Conservation (phyloP, 169 alveolate genomes). For the Eimeria tenella region DNA sequence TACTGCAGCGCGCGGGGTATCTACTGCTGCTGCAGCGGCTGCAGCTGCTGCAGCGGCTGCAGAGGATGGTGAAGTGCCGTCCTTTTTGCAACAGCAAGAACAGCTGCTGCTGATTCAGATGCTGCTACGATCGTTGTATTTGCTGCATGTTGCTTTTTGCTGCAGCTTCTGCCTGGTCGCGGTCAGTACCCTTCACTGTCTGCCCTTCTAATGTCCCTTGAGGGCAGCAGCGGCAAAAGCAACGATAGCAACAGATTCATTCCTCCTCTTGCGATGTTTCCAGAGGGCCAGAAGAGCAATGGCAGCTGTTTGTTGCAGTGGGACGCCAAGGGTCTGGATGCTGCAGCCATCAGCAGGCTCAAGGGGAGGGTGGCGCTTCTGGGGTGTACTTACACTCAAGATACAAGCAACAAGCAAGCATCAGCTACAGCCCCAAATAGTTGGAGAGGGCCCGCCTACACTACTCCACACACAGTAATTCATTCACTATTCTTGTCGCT, state of each 20-base stretch:
- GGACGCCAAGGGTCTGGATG: constrained; percentile 62
- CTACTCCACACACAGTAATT: constrained; percentile 56
- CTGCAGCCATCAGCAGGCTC: constrained; percentile 64
- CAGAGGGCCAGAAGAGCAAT: constrained; percentile 80
- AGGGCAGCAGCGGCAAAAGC: constrained; percentile 34
- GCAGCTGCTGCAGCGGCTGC: neutral
- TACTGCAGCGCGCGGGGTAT: neutral
- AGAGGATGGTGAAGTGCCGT: neutral
- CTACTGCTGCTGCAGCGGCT: neutral
- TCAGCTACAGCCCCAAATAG: constrained; percentile 30
- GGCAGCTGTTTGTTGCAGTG: constrained; percentile 76
- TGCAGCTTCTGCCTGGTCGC: constrained; percentile 78
- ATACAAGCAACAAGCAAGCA: neutral
- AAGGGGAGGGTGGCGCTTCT: constrained; percentile 71
- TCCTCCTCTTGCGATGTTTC: constrained; percentile 72
- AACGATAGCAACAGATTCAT: constrained; percentile 5
- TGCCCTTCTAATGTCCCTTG: constrained; percentile 59
- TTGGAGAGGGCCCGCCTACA: constrained; percentile 48
- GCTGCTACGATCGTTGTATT: neutral
- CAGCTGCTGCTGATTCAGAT: neutral
- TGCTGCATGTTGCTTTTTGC: constrained; percentile 1
- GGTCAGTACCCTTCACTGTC: constrained; percentile 65
- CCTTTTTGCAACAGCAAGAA: neutral
- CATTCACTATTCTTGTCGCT: too few relatives aligned
- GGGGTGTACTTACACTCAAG: constrained; percentile 71